These are phyloP conservation scores for Neofusicoccum cordaticola DNA, from an alignment of 2,329 filamentous ascomycete genomes.

Conservation along the genomic window DNA sequence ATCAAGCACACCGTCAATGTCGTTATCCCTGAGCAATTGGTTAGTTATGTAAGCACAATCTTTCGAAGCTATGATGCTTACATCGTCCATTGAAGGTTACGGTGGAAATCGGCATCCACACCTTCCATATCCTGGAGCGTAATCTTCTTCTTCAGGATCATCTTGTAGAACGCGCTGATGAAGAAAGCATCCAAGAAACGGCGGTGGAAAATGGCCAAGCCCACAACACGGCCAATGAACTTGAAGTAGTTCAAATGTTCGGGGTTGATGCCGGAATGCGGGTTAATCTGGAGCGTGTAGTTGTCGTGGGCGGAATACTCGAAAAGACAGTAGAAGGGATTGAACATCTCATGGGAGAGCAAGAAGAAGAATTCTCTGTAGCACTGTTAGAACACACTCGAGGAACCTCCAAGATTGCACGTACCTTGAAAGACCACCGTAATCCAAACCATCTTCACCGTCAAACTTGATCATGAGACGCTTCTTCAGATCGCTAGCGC, in stretches of 20 bases:
- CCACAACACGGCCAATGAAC: slow-evolving; percentile 96
- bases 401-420: slow-evolving; percentile 20
- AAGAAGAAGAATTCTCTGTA: slow-evolving; percentile 96
- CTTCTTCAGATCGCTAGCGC: slow-evolving; percentile 94
- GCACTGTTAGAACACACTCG: not conserved
- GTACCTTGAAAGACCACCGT: slow-evolving; percentile 85
- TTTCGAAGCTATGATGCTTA: slow-evolving; percentile 35
- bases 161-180: slow-evolving; percentile 98
- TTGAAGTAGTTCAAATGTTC: slow-evolving; percentile 99
- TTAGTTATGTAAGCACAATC: not conserved
- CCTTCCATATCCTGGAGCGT: slow-evolving; percentile 95
- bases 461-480: slow-evolving; percentile 99
- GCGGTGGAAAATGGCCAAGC: slow-evolving; percentile 94
- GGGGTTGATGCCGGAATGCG: slow-evolving; percentile 97
- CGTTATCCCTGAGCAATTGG: slow-evolving; percentile 66
- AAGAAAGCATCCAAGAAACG: slow-evolving; percentile 98
- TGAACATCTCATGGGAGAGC: slow-evolving; percentile 99
- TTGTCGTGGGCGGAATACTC: slow-evolving; percentile 99
- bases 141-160: slow-evolving; percentile 94
- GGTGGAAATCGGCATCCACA: slow-evolving; percentile 96
- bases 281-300: slow-evolving; percentile 99
- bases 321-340: slow-evolving; percentile 98
- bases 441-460: slow-evolving; percentile 95
- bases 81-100: slow-evolving; percentile 94
- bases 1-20: slow-evolving; percentile 92